Percentiles rank a stretch among this genome's conserved stretches.
These are phyloP conservation scores for Elongisporangium anandrum DNA, from an alignment of 352 stramenopile species.

Conservation along the genomic window DNA sequence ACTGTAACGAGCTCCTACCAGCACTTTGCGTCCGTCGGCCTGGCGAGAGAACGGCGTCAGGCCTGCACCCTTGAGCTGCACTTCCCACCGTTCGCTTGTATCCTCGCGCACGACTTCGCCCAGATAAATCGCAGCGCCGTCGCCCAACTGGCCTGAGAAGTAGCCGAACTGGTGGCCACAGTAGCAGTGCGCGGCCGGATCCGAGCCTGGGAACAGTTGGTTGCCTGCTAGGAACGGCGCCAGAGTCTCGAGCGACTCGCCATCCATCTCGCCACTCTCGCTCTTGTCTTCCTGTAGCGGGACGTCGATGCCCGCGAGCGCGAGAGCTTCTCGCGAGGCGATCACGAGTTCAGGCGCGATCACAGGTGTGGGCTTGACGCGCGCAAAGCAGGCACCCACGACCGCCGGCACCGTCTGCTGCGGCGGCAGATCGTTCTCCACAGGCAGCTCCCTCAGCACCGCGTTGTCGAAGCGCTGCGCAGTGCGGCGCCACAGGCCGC, in stretches of 20 bases:
- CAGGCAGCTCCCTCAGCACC: slow-evolving; percentile 54
- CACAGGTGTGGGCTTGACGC: slow-evolving; percentile 55
- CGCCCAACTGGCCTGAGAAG: slow-evolving; percentile 90
- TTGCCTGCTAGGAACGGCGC: slow-evolving; percentile 71
- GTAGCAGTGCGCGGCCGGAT: slow-evolving; percentile 87
- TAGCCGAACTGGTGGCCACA: slow-evolving; percentile 91
- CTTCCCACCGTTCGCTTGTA: slow-evolving; percentile 74
- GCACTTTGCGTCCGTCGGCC: slow-evolving; percentile 91
- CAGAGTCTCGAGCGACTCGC: slow-evolving; percentile 29
- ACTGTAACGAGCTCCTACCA: slow-evolving; percentile 13
- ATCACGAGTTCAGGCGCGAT: slow-evolving; percentile 55
- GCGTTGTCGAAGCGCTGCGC: slow-evolving; percentile 48
- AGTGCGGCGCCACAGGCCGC: slow-evolving; percentile 39
- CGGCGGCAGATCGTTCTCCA: slow-evolving; percentile 35
- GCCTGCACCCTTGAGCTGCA: slow-evolving; percentile 96
- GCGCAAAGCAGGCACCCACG: slow-evolving; percentile 55
- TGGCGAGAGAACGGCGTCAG: slow-evolving; percentile 94
- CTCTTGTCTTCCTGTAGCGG: slow-evolving; percentile 1
- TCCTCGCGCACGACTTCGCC: slow-evolving; percentile 67
- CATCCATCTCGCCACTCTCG: slow-evolving; percentile 1
- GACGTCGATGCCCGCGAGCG: slow-evolving; percentile 57
- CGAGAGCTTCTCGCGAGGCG: slow-evolving; percentile 39
- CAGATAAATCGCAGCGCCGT: slow-evolving; percentile 88
- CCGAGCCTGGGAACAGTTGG: slow-evolving; percentile 57
- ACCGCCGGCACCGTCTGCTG: slow-evolving; percentile 54